Conservation (phyloP, 495 filamentous ascomycete species). For the Jackrogersella minutella region DNA sequence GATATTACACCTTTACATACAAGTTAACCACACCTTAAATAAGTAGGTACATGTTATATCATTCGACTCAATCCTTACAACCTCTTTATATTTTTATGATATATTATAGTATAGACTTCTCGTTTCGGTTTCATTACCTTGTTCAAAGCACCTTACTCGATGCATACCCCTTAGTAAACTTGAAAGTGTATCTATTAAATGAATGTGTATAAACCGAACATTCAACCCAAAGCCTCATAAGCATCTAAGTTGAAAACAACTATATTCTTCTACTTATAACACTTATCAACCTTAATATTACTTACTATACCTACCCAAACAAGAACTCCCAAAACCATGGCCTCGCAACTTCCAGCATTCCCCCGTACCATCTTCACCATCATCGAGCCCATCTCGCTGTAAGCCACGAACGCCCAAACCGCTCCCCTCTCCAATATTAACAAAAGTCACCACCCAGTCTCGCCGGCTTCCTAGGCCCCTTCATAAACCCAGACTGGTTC, state of each 20-base stretch:
- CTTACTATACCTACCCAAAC: neutral
- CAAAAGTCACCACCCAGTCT: slow-evolving; percentile 48
- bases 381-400: slow-evolving; percentile 75
- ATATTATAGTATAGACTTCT: too few relatives aligned
- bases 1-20: slow-evolving; percentile 3
- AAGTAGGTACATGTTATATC: slow-evolving; percentile 3
- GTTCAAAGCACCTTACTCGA: neutral
- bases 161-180: neutral
- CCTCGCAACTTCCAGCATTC: slow-evolving; percentile 58
- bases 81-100: neutral
- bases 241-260: neutral
- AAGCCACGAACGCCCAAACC: slow-evolving; percentile 37
- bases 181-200: neutral
- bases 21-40: slow-evolving; percentile 1
- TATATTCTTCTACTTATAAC: too few relatives aligned
- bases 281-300: neutral
- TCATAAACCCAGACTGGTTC: slow-evolving; percentile 66
- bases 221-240: neutral
- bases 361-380: slow-evolving; percentile 66
- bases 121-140: slow-evolving; percentile 5
- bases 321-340: slow-evolving; percentile 47
- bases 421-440: neutral
- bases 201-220: neutral
- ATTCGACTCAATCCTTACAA: slow-evolving; percentile 19
- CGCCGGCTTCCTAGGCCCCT: slow-evolving; percentile 62